Evolutionary conservation across 2,329 filamentous ascomycete genomes (phyloP).

Genomic region (Fusarium concolor): DNA sequence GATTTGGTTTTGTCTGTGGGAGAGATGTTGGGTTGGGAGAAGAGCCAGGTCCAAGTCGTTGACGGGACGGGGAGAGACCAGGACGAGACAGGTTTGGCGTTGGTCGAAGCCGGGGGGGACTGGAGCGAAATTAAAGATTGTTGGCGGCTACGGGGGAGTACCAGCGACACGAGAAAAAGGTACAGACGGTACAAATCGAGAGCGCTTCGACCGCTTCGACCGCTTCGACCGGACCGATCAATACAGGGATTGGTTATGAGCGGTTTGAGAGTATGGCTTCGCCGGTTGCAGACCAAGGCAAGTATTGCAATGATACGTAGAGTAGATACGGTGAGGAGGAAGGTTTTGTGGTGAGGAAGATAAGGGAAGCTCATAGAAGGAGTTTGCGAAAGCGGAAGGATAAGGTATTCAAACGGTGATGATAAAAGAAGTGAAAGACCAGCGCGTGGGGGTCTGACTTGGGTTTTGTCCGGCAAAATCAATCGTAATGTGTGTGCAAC

Average conservation of each 20-base stretch:
- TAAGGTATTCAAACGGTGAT: neutral
- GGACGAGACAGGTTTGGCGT: slow-evolving; percentile 43
- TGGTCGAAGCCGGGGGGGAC: slow-evolving; percentile 42
- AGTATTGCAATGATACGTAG: slow-evolving; percentile 26
- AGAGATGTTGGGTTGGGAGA: slow-evolving; percentile 42
- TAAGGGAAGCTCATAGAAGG: slow-evolving; percentile 34
- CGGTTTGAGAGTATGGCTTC: slow-evolving; percentile 35
- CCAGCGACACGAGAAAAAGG: slow-evolving; percentile 32
- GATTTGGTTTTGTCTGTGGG: slow-evolving; percentile 38
- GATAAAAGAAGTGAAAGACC: slow-evolving; percentile 25
- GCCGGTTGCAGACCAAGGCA: slow-evolving; percentile 35
- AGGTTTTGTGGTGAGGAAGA: slow-evolving; percentile 27
- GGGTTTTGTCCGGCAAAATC: slow-evolving; percentile 31
- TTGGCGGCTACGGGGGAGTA: slow-evolving; percentile 38
- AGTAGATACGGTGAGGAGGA: slow-evolving; percentile 32
- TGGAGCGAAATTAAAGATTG: slow-evolving; percentile 46
- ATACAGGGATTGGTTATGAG: slow-evolving; percentile 36
- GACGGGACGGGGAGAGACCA: slow-evolving; percentile 33
- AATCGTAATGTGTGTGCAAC: slow-evolving; percentile 29
- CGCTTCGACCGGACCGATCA: slow-evolving; percentile 32
- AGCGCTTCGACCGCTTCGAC: slow-evolving; percentile 30
- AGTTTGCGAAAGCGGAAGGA: slow-evolving; percentile 30
- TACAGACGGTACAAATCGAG: slow-evolving; percentile 33
- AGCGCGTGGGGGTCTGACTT: slow-evolving; percentile 30
- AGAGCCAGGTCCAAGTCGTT: slow-evolving; percentile 34